These are phyloP conservation scores for Lichtheimia hyalospora DNA, from an alignment of 371 early-diverging fungal genomes.

Conservation along the genomic window DNA sequence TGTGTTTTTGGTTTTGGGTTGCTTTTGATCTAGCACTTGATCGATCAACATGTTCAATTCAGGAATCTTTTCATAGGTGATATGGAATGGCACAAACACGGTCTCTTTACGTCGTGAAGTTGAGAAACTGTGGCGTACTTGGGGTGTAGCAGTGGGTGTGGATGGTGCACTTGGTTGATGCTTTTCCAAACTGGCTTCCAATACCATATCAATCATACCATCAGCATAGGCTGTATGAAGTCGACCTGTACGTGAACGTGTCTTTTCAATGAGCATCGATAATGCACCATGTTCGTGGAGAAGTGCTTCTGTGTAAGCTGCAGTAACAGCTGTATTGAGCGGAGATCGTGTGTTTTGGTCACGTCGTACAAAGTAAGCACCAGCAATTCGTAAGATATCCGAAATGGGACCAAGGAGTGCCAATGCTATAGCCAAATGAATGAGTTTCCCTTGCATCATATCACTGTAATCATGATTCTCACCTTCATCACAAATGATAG, in stretches of 20 bases:
- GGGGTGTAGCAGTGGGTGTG: not conserved
- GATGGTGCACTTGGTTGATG: slow-evolving; percentile 25
- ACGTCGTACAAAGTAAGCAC: slow-evolving; percentile 47
- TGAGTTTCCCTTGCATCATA: not conserved
- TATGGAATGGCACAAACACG: slow-evolving; percentile 42
- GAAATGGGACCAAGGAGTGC: slow-evolving; percentile 47
- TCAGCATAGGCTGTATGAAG: slow-evolving; percentile 40
- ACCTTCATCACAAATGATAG: slow-evolving; percentile 54
- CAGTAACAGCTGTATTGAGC: slow-evolving; percentile 40
- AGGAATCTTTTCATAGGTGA: slow-evolving; percentile 51
- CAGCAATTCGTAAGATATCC: slow-evolving; percentile 48
- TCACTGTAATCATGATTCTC: not conserved
- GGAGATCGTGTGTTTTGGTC: slow-evolving; percentile 42
- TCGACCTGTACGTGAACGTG: slow-evolving; percentile 49
- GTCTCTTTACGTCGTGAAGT: slow-evolving; percentile 22
- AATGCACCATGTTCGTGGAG: slow-evolving; percentile 47
- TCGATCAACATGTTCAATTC: slow-evolving; percentile 44
- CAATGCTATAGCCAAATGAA: slow-evolving; percentile 22
- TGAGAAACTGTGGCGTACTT: slow-evolving; percentile 1
- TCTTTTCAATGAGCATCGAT: slow-evolving; percentile 42
- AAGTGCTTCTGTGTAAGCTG: slow-evolving; percentile 45
- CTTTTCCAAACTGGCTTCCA: slow-evolving; percentile 39
- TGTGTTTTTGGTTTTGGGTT: slow-evolving; percentile 6
- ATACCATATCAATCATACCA: slow-evolving; percentile 45
- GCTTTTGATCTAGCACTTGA: slow-evolving; percentile 51